Percentiles rank a stretch among this genome's conserved stretches.
phyloP scores from a whole-genome alignment of 108 stramenopile genomes.

The Cyclotella sp. region DNA sequence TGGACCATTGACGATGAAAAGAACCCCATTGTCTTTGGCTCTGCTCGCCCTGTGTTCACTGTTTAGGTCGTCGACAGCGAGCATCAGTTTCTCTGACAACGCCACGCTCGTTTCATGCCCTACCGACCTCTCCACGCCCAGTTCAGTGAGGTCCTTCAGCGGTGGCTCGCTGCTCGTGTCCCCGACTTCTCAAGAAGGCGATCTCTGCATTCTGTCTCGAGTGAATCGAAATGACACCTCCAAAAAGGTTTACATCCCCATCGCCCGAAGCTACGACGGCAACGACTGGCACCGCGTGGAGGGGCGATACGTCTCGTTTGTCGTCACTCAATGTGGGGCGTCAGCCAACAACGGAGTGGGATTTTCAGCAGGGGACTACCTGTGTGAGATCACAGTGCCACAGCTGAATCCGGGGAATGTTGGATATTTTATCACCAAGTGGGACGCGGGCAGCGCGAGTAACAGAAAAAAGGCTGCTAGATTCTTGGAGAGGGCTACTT shows the following conservation, averaged over 20 bases:
- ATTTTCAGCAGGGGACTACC: conserved; percentile 3
- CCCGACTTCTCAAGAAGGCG: conserved; percentile 9
- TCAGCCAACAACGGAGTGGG: conserved; percentile 1
- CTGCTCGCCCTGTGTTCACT: no score
- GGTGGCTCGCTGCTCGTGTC: conserved; percentile 23
- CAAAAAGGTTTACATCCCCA: conserved; percentile 25
- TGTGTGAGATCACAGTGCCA: conserved; percentile 30
- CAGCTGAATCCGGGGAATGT: background rate
- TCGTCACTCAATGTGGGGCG: conserved; percentile 13
- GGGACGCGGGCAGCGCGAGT: background rate
- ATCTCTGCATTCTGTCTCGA: conserved; percentile 38
- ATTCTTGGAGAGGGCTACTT: conserved; percentile 45
- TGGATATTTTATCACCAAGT: conserved; percentile 38
- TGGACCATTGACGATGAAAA: no score
- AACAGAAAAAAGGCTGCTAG: conserved; percentile 25
- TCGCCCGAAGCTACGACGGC: conserved; percentile 39
- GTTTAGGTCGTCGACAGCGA: background rate
- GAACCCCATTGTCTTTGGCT: no score
- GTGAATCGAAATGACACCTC: conserved; percentile 2
- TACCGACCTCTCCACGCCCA: conserved; percentile 8
- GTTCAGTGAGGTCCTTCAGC: background rate
- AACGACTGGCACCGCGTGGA: conserved; percentile 28
- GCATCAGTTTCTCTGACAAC: background rate
- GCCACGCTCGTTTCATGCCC: background rate
- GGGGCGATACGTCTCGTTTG: conserved; percentile 22